Percentiles rank a stretch among this genome's conserved stretches.
These are phyloP conservation scores for Noccaea bulbosa DNA, from an alignment of 345 rosid genomes.

Conservation along the genomic window DNA sequence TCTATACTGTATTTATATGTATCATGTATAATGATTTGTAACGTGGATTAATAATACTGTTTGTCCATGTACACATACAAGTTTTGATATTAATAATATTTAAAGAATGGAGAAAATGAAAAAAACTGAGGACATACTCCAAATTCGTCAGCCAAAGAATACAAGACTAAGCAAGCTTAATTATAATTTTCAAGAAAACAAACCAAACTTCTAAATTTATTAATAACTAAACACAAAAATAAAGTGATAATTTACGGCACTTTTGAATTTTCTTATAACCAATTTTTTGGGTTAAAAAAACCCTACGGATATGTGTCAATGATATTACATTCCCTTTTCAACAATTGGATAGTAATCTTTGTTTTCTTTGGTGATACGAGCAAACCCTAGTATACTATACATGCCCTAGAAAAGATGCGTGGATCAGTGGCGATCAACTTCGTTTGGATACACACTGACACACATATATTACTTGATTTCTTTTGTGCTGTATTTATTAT, in stretches of 20 bases:
- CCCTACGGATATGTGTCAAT: neutral
- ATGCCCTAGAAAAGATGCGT: constrained; percentile 7
- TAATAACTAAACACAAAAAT: neutral
- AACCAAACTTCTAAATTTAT: neutral
- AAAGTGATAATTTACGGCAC: neutral
- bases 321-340: neutral
- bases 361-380: constrained; percentile 8
- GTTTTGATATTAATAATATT: constrained; percentile 3
- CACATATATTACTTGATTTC: neutral
- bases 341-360: neutral
- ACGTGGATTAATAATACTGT: neutral
- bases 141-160: neutral
- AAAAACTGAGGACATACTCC: constrained; percentile 3
- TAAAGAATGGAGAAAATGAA: neutral
- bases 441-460: constrained; percentile 35
- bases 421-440: constrained; percentile 24
- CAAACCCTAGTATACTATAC: constrained; percentile 15
- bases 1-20: neutral
- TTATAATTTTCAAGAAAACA: constrained; percentile 1
- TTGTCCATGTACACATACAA: neutral
- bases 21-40: neutral
- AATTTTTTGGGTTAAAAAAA: neutral
- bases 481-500: neutral
- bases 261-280: neutral
- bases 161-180: neutral